These are phyloP conservation scores for Lodderomyces oxycetoniae DNA, from an alignment of 1,139 yeast species.

Conservation along the genomic window DNA sequence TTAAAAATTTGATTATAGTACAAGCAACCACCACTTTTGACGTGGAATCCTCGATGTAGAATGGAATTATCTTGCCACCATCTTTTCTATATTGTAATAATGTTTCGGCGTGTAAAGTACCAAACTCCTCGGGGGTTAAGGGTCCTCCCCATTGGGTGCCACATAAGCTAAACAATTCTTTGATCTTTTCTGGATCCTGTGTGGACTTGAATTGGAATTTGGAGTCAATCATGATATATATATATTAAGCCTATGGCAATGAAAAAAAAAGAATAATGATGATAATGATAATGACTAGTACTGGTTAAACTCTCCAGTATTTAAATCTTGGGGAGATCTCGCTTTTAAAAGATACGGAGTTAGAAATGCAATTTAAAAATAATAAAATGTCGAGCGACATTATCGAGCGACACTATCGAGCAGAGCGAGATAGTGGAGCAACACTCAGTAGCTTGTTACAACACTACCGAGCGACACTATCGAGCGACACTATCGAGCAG, in stretches of 20 bases:
- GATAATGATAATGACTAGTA: no score
- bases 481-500: no score
- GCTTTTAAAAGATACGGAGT: background rate
- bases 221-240: slow-evolving; percentile 3
- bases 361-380: background rate
- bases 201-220: slow-evolving; percentile 16
- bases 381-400: no score
- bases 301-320: no score
- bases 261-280: background rate
- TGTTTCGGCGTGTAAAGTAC: slow-evolving; percentile 17
- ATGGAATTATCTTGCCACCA: slow-evolving; percentile 20
- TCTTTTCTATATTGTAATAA: slow-evolving; percentile 15
- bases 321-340: no score
- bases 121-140: slow-evolving; percentile 25
- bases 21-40: slow-evolving; percentile 24
- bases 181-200: slow-evolving; percentile 25
- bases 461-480: no score
- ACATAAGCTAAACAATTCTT: slow-evolving; percentile 23
- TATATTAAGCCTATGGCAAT: background rate
- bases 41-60: slow-evolving; percentile 26
- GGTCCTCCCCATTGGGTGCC: slow-evolving; percentile 30
- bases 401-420: no score
- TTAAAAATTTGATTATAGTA: slow-evolving; percentile 22
- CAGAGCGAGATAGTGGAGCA: no score
- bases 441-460: no score